Evolutionary conservation across 257 asterid genomes (phyloP), one percentile per base, ranked within the genome.

Genomic region (Ilex asprella): DNA sequence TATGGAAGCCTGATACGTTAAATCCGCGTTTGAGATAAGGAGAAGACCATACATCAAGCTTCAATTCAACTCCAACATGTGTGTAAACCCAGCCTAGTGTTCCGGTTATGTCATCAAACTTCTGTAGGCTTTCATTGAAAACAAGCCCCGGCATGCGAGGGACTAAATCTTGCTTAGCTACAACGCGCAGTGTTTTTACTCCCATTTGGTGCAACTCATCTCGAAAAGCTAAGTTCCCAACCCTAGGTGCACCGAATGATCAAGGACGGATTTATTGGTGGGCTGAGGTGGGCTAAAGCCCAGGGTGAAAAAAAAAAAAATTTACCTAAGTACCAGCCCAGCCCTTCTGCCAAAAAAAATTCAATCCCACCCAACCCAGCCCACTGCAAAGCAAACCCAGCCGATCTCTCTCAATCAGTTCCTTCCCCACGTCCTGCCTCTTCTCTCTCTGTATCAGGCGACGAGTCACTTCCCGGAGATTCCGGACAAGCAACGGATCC

Each of bases 61-160:
- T 86, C 30, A 86, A 35, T 76, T 88, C 93, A 0, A 70, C 90
- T 10, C 96, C 96, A 1, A 81, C 92, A 61, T 88, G 96, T 0
- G 95, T 86, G 63, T 88, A 88, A 1, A 88, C 77, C 96, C 95
- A 86, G 60, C 84, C 95, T n/a, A 86, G 50, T 16, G 92, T 53
- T 30, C 96, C 90, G 0, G 86, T 88, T 16, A 85, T 30, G 64
- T 85, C 92, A 6, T 84, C 93, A n/a, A 86, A 86, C 16, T 70
- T 77, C 27, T 88, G 93, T 13, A 88, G 46, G n/a, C 93, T 77
- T 70, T 21, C 27, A 21, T 21, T 21, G 27, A 21, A 21, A 21
- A 21, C 27, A 21, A 21, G 27, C 27, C 27, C 93, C 0, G 93
- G 95, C 96, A 84, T 86, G 7, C 73, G 65, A 0, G 90, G 96